Base-by-base conservation (phyloP, 306 rosid genomes). In the Bauhinia variegata region DNA sequence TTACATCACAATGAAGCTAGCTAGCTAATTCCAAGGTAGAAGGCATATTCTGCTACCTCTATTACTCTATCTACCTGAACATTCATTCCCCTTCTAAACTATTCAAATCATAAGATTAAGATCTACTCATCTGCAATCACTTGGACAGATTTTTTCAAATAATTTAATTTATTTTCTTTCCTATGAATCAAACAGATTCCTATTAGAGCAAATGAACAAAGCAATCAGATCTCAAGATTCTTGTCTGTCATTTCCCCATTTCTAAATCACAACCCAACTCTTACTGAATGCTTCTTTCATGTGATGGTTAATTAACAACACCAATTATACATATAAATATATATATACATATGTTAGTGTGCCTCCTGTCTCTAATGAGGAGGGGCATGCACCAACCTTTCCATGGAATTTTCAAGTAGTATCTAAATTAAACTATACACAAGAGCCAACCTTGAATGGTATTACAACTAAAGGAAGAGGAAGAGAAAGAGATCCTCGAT, bases 221-320 rank as follows among this genome's bases (percentile, higher is more conserved):
- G 70, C 71, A 66, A 71, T 81, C 82, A 81, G 46, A 53, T 13
- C 46, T 41, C 60, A 54, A 55, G 76, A 78, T 84, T 73, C 71
- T 75, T 72, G 84, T 75, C 74, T 61, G 73, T 46, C 55, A 66
- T 30, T 63, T 53, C 71, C 36, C 47, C 71, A 13, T 52, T 68
- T 72, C 70, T 60, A 19, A 68, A 60, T 75, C 46, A 23, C 58
- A 71, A 37, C 23, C 66, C 64, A 54, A 60, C 56, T 68, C 39
- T 61, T 19, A 60, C 39, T 49, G 53, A 57, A 57, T 43, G 76
- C 34, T 54, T 68, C 73, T 58, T 50, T 84, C 84, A 84, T 78
- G 88, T 80, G 82, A 65, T 59, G 36, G 33, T 56, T 46, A 63
- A 23, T 36, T 5, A 5, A 67, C 41, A 36, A 10, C 59, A 61